Base-by-base conservation (phyloP, 345 rosid genomes). In the Camelina laxa region DNA sequence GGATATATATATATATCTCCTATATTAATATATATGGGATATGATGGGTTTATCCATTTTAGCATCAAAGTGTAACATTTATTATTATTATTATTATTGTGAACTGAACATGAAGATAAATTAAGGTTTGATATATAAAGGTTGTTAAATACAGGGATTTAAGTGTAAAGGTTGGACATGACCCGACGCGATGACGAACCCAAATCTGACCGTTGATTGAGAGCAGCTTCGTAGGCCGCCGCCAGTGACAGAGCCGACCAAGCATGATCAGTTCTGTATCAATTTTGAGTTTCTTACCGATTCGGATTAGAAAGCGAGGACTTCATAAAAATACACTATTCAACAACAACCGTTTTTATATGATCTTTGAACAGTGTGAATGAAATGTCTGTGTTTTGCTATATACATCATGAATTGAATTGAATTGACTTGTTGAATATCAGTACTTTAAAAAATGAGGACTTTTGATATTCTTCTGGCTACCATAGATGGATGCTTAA, bases 121-220 rank as follows among this genome's bases (percentile, higher is more conserved):
- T 27, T 0, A 4, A 4, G 30, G 30, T 27, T 27, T 27, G 5
- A 27, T 27, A 27, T 27, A 27, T 3, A 24, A 24, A 24, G 27
- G 35, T 31, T 41, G 9, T 16, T 35, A 58, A 59, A 59, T 36
- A 36, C 21, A 60, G 48, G 48, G 65, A 7, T 2, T 36, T 7
- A 60, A 36, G 17, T 60, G 17, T 20, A 19, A 60, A 45, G 19
- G 30, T 21, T 60, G 45, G 10, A 19, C n/a, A 17, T 5, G 30
- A 27, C 30, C 30, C 15, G 47, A 60, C 65, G 30, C 30, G 30
- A 27, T 27, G 65, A 60, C 14, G 63, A 59, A 59, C 63, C 22
- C 27, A 59, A 17, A 4, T 30, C 16, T 3, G 6, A 60, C 48
- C 44, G 9, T 35, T 33, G 15, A 58, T 58, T 10, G 2, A 59